Base-by-base conservation (phyloP, 2,329 filamentous ascomycete species). In the Nakataea oryzae region DNA sequence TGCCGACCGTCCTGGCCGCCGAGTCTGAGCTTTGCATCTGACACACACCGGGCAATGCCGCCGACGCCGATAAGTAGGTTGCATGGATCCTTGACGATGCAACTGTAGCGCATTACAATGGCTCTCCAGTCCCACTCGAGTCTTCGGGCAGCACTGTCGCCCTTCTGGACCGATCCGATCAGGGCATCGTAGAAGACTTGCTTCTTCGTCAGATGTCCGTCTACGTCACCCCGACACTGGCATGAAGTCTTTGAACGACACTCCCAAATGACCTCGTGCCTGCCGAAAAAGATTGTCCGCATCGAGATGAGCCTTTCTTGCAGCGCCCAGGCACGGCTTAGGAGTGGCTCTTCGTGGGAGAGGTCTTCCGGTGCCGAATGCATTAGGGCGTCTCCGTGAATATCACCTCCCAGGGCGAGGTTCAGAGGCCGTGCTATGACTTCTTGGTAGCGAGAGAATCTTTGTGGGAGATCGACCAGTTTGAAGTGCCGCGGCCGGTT, bases 51-150 rank as follows among this genome's bases (percentile, higher is more conserved):
- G 21, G 58, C 58, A 26, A 59, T 34, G 9, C 30, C 58, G 21
- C 58, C 58, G 12, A 59, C 13, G 14, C 55, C 3, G 50, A 47
- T 56, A 6, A 68, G 67, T 58, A n/a, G n/a, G n/a, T n/a, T n/a
- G n/a, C n/a, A n/a, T n/a, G n/a, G n/a, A n/a, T n/a, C n/a, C n/a
- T n/a, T n/a, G n/a, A n/a, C n/a, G n/a, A n/a, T n/a, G n/a, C n/a
- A n/a, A n/a, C n/a, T n/a, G n/a, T n/a, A n/a, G n/a, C n/a, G n/a
- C n/a, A n/a, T n/a, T n/a, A n/a, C n/a, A n/a, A n/a, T n/a, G n/a
- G n/a, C n/a, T n/a, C n/a, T n/a, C n/a, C n/a, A n/a, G n/a, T n/a
- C n/a, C n/a, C n/a, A n/a, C n/a, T n/a, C n/a, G n/a, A n/a, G n/a
- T n/a, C n/a, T n/a, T n/a, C n/a, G n/a, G n/a, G n/a, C n/a, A n/a